Base-by-base conservation (phyloP, 2,329 filamentous ascomycete species). In the Hypocrella siamensis region DNA sequence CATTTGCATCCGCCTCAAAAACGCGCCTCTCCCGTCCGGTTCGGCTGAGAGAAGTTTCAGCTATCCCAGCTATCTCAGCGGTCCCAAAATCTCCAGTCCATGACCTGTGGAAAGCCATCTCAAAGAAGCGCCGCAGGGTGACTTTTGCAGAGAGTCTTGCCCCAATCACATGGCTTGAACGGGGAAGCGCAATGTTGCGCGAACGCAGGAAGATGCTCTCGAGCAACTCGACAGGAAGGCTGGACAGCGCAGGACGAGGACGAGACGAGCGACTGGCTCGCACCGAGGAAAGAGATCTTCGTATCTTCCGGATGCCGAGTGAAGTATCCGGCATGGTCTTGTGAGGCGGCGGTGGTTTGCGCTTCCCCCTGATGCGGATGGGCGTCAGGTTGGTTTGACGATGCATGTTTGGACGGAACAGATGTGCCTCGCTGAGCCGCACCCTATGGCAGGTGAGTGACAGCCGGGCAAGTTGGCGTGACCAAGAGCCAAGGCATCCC, bases 131-230 rank as follows among this genome's bases (percentile, higher is more conserved):
- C 10, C 60, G 33, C 12, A 57, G 46, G 2, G 57, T 60, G 6
- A 43, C 48, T 9, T 47, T 47, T 0, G 43, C 41, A 6, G 67
- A 70, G 11, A 74, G 55, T 28, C 60, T 53, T 17, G 48, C 44
- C 17, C 65, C 63, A 19, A 74, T 49, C 19, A 54, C 46, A 9
- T 46, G 57, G 31, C 56, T 63, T 30, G 58, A 52, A 5, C 50
- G 54, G 1, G 65, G 56, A 1, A 74, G 51, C 31, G 60, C 53
- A 29, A 65, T 38, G 38, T 67, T 70, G 37, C 49, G 44, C 30
- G 65, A 69, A 32, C 62, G 47, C 38, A 65, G 46, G 33, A 70
- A 60, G 30, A 74, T 68, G 19, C 38, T 52, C 42, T 71, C 65
- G 10, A 73, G 54, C 17, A 73, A 51, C 44, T 73, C 69, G 6